Evolutionary conservation across 257 asterid genomes (phyloP), one percentile per base, ranked within the genome.

Genomic region (Mitragyna speciosa): DNA sequence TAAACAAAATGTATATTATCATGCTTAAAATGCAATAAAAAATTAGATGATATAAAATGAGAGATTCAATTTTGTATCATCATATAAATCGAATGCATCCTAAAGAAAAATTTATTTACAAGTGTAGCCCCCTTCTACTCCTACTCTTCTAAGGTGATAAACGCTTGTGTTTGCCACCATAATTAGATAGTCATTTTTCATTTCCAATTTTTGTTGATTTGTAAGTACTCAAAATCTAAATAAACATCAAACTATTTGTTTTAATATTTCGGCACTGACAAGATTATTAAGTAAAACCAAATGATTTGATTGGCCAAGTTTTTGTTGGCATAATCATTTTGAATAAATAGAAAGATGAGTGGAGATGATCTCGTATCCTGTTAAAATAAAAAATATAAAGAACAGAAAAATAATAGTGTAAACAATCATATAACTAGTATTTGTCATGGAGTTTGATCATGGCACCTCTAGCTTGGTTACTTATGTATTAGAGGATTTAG

Each of bases 181-280:
- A 30, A 31, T 9, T 28, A 5, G 36, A 47, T 39, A 20, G 63
- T 28, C 49, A 31, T 52, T 22, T 77, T 77, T 51, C 1, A 31
- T 67, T 67, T 77, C 14, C n/a, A 77, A n/a, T n/a, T n/a, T n/a
- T n/a, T 77, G 52, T 48, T n/a, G 72, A n/a, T 31, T 11, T 33
- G 56, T 52, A 20, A 56, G 33, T 8, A 77, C 12, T 30, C n/a
- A 20, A 6, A 49, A 31, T 66, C 54, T 61, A 17, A n/a, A 24
- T 2, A 39, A 22, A 43, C 1, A 41, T 20, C 24, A 9, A 70
- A 9, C 9, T 41, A 10, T 1, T 20, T n/a, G n/a, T 8, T 1
- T 70, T 10, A 3, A 2, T 30, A 14, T 9, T 70, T 41, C 22
- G 26, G n/a, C n/a, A n/a, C n/a, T 33, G n/a, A n/a, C 36, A n/a